Conservation (phyloP, 2,329 filamentous ascomycete species). For the Colletotrichum spaethianum region DNA sequence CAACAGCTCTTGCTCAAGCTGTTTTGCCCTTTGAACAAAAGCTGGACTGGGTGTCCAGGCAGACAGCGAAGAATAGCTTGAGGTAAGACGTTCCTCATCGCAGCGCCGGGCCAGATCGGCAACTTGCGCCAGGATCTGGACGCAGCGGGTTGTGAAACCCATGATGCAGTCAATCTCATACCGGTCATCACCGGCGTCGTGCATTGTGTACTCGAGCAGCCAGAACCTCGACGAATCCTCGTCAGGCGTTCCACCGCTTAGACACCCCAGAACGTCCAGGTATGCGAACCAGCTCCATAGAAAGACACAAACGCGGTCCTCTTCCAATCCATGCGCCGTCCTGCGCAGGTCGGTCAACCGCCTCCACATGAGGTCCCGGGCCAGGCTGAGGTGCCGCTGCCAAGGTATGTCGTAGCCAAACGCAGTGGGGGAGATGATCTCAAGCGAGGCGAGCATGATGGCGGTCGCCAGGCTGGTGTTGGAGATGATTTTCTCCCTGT, state of each 20-base stretch:
- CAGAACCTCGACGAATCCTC: slow-evolving; percentile 65
- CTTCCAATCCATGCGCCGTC: slow-evolving; percentile 57
- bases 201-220: slow-evolving; percentile 66
- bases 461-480: slow-evolving; percentile 84
- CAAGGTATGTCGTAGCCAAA: slow-evolving; percentile 87
- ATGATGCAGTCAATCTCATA: slow-evolving; percentile 86
- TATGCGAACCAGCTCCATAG: slow-evolving; percentile 88
- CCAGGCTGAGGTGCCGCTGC: slow-evolving; percentile 84
- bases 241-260: slow-evolving; percentile 71
- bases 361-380: slow-evolving; percentile 80
- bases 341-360: slow-evolving; percentile 59
- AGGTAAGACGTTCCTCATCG: slow-evolving; percentile 74
- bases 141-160: slow-evolving; percentile 81
- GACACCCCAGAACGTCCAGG: slow-evolving; percentile 82
- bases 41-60: slow-evolving; percentile 72
- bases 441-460: slow-evolving; percentile 87
- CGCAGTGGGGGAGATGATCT: slow-evolving; percentile 86
- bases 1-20: slow-evolving; percentile 73
- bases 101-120: slow-evolving; percentile 79
- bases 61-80: slow-evolving; percentile 51
- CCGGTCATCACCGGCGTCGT: slow-evolving; percentile 67
- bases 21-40: slow-evolving; percentile 69
- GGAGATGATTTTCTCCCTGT: slow-evolving; percentile 74
- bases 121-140: slow-evolving; percentile 79
- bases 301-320: slow-evolving; percentile 78